Conservation (phyloP, 1,139 yeast species). For the Hansenula lynferdii region DNA sequence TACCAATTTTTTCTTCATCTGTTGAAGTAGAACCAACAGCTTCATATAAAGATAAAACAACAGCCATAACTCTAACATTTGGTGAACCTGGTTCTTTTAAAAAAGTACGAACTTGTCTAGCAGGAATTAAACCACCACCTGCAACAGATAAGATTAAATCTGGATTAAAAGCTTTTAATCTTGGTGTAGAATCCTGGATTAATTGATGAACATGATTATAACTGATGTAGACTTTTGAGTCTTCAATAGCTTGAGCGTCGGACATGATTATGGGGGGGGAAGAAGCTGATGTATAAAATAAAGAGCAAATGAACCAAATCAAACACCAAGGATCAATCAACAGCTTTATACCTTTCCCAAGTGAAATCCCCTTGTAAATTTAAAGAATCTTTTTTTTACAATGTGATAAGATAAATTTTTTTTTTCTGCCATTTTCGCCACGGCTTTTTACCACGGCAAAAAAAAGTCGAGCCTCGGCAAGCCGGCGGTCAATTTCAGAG, state of each 20-base stretch:
- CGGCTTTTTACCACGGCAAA: background rate
- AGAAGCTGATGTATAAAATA: no score
- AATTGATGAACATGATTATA: conserved; percentile 92
- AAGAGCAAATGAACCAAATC: background rate
- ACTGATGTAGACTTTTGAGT: conserved; percentile 68
- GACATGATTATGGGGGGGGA: conserved; percentile 10
- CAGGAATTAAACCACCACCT: conserved; percentile 97
- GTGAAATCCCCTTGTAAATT: no score
- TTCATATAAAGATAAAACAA: conserved; percentile 86
- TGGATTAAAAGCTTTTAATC: conserved; percentile 63
- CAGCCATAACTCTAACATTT: conserved; percentile 91
- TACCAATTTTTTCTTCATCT: conserved; percentile 64
- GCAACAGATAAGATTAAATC: conserved; percentile 86
- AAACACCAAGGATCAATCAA: no score
- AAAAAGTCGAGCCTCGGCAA: no score
- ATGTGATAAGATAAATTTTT: background rate
- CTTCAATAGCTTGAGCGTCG: no score
- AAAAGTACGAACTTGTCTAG: conserved; percentile 89
- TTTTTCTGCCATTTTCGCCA: background rate
- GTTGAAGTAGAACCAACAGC: conserved; percentile 61
- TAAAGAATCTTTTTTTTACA: no score
- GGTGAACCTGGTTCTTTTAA: conserved; percentile 82
- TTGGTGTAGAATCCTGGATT: conserved; percentile 79
- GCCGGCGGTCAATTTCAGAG: no score
- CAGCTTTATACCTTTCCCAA: conserved; percentile 1